Conservation (phyloP, 2,329 filamentous ascomycete species). For the Hypoxylon sp. region DNA sequence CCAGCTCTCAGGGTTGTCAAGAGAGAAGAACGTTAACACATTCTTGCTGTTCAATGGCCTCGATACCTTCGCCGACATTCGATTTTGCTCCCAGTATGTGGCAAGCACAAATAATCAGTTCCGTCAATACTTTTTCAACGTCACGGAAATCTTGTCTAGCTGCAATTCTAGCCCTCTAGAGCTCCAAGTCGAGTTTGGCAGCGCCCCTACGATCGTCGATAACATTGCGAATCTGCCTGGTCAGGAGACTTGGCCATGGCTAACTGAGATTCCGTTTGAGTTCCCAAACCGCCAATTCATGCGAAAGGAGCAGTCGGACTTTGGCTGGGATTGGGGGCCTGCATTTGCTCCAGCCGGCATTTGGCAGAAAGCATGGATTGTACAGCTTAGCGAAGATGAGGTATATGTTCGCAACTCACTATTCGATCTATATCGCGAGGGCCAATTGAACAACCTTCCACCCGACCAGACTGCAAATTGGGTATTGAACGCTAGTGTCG, state of each 20-base stretch:
- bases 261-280: slow-evolving; percentile 65
- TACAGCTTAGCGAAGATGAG: slow-evolving; percentile 63
- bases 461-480: slow-evolving; percentile 70
- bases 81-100: slow-evolving; percentile 67
- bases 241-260: slow-evolving; percentile 65
- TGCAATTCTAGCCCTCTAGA: slow-evolving; percentile 58
- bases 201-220: slow-evolving; percentile 67
- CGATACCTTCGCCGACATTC: slow-evolving; percentile 72
- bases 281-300: slow-evolving; percentile 69
- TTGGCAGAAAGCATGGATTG: slow-evolving; percentile 71
- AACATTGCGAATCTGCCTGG: slow-evolving; percentile 65
- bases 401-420: slow-evolving; percentile 60
- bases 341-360: slow-evolving; percentile 73
- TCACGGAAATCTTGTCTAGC: slow-evolving; percentile 61
- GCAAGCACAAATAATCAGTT: slow-evolving; percentile 74
- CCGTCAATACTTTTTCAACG: slow-evolving; percentile 72
- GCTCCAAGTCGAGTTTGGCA: slow-evolving; percentile 69
- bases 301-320: slow-evolving; percentile 72
- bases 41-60: slow-evolving; percentile 74
- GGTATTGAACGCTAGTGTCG: slow-evolving; percentile 73
- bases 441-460: slow-evolving; percentile 70
- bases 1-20: slow-evolving; percentile 59
- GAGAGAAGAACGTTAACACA: slow-evolving; percentile 56
- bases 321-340: slow-evolving; percentile 75
- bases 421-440: slow-evolving; percentile 72